These are phyloP conservation scores for Saccharomycopsis javanensis DNA, from an alignment of 805 yeast species.

Conservation along the genomic window DNA sequence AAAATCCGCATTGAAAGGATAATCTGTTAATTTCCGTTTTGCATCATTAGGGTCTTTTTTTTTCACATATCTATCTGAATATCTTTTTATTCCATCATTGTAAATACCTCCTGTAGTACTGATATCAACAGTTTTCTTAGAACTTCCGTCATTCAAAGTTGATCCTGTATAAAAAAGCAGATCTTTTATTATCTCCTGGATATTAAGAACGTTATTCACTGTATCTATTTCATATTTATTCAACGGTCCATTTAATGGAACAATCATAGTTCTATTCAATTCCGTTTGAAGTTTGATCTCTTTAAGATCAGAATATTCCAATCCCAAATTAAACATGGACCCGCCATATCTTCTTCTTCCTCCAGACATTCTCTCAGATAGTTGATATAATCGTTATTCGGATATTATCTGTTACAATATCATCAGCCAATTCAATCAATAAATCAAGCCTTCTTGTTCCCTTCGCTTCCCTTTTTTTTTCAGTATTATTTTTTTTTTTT, in stretches of 20 bases:
- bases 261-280: slow-evolving; percentile 11
- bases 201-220: slow-evolving; percentile 47
- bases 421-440: too few relatives aligned
- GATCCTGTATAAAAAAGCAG: slow-evolving; percentile 63
- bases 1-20: slow-evolving; percentile 60
- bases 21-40: slow-evolving; percentile 68
- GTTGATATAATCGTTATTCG: too few relatives aligned
- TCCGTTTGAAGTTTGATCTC: slow-evolving; percentile 15
- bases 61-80: slow-evolving; percentile 70
- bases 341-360: slow-evolving; percentile 19
- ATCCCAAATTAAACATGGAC: slow-evolving; percentile 14
- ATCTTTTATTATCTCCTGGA: slow-evolving; percentile 44
- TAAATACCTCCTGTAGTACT: slow-evolving; percentile 25
- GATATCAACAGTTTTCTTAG: slow-evolving; percentile 20
- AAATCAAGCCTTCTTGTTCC: too few relatives aligned
- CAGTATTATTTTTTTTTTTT: background rate
- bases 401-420: too few relatives aligned
- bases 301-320: slow-evolving; percentile 16
- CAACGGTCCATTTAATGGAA: slow-evolving; percentile 59
- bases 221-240: slow-evolving; percentile 40
- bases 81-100: slow-evolving; percentile 68
- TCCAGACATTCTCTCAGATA: background rate
- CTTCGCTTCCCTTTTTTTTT: background rate
- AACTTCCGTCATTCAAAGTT: slow-evolving; percentile 20
- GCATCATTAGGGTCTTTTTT: slow-evolving; percentile 39